Base-by-base conservation (phyloP, 495 filamentous ascomycete genomes). In the Talaromyces nanjingensis region DNA sequence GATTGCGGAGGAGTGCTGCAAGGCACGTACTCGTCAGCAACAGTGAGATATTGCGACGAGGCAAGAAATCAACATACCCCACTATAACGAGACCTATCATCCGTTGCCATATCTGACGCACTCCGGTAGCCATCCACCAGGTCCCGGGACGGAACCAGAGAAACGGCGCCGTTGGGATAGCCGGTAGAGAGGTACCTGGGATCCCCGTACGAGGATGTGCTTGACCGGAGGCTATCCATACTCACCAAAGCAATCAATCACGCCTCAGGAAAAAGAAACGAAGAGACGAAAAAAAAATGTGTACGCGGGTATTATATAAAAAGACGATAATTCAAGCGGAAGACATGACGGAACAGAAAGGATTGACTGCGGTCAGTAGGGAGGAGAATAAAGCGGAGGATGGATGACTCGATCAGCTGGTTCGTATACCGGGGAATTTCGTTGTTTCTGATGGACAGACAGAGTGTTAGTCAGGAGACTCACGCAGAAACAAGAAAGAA, bases 111-210 rank as follows among this genome's bases (percentile, higher is more conserved):
- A 55, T 74, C 69, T 20, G 72, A 68, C 2, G 69, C 70, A 66
- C 76, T 72, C 22, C 76, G 74, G 65, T 83, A 84, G 54, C 80
- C 79, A 34, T 83, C 75, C 24, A 81, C 71, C 22, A 82, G 72
- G 25, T 71, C 68, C 61, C 78, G 78, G 6, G 76, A 76, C 33
- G 71, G 73, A 12, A 73, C 69, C 39, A 73, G 73, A 16, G 72
- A 68, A 29, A 75, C 74, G 27, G 73, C 70, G 61, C 76, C 76
- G 65, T 72, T 76, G 60, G 76, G 42, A 64, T 64, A 75, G 39
- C 72, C 69, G 9, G 71, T 68, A 16, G 76, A 75, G 2, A 72
- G 71, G 58, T 80, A 79, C 63, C 76, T 72, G n/a, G 79, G 73
- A 62, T 84, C 79, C 60, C 79, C 77, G 63, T 77, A 79, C 42